A percentile compares a stretch with the other conserved stretches of the same genome.
phyloP scores from a whole-genome alignment of 306 rosid genomes.

The Malus asiatica region DNA sequence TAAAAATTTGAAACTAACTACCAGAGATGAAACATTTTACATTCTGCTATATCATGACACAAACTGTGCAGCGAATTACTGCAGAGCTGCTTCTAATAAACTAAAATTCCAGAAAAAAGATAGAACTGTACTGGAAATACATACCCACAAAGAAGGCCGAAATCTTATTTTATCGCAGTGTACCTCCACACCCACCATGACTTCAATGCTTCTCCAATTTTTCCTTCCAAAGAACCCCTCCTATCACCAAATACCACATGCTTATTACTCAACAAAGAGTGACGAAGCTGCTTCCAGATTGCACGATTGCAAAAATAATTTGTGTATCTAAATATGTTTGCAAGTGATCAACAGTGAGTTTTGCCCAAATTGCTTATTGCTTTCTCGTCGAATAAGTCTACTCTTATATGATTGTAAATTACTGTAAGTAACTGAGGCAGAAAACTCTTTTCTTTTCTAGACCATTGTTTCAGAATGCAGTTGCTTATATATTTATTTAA shows the following conservation, averaged over 20 bases:
- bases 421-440: conserved; percentile 3
- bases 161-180: neutral
- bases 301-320: neutral
- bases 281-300: neutral
- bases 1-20: neutral
- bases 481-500: neutral
- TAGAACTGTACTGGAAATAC: neutral
- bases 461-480: neutral
- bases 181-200: neutral
- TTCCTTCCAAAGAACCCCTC: neutral
- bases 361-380: neutral
- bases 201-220: neutral
- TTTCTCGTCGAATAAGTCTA: neutral
- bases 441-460: neutral
- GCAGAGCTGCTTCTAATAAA: neutral
- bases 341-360: neutral
- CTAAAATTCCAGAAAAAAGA: neutral
- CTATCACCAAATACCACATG: neutral
- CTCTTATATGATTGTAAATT: neutral
- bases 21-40: neutral
- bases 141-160: neutral
- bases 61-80: neutral
- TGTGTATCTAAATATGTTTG: neutral
- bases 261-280: neutral
- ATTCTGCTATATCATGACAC: neutral